A percentile compares a stretch with the other conserved stretches of the same genome.
Evolutionary conservation across 805 yeast genomes (phyloP).

Genomic region (Vanderwaltozyma tropicalis): DNA sequence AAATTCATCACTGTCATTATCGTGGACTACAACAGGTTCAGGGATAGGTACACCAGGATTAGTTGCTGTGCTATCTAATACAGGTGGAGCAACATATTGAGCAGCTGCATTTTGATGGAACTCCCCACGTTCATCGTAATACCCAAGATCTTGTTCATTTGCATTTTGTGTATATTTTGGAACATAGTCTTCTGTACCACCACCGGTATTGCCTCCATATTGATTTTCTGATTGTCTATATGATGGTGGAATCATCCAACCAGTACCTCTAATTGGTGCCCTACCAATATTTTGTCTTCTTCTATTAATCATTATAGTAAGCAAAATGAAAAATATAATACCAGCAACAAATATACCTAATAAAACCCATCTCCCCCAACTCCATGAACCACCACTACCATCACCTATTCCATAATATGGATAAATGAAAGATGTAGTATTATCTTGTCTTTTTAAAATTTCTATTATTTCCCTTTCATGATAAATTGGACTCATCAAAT

Average conservation of each 20-base stretch:
- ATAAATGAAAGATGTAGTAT: too few relatives aligned
- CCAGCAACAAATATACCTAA: constrained; percentile 50
- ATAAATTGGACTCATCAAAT: too few relatives aligned
- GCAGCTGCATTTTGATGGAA: constrained; percentile 33
- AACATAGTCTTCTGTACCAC: constrained; percentile 39
- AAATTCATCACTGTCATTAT: neutral
- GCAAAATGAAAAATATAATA: constrained; percentile 36
- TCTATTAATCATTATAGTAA: constrained; percentile 46
- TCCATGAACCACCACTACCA: constrained; percentile 15
- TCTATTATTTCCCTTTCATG: neutral
- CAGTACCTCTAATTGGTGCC: constrained; percentile 62
- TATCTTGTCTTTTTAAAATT: too few relatives aligned
- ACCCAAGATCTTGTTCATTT: constrained; percentile 68
- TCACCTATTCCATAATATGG: neutral
- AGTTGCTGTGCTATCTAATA: constrained; percentile 4
- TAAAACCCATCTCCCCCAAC: constrained; percentile 50
- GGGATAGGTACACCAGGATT: neutral
- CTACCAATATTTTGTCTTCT: constrained; percentile 36
- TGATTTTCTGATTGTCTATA: constrained; percentile 57
- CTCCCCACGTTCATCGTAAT: constrained; percentile 54
- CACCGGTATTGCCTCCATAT: constrained; percentile 26
- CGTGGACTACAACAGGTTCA: neutral
- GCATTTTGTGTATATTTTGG: constrained; percentile 62
- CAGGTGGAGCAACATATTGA: constrained; percentile 22
- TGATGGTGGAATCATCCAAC: constrained; percentile 82